Evolutionary conservation across 306 rosid genomes (phyloP).

Genomic region (Biancaea sappan): DNA sequence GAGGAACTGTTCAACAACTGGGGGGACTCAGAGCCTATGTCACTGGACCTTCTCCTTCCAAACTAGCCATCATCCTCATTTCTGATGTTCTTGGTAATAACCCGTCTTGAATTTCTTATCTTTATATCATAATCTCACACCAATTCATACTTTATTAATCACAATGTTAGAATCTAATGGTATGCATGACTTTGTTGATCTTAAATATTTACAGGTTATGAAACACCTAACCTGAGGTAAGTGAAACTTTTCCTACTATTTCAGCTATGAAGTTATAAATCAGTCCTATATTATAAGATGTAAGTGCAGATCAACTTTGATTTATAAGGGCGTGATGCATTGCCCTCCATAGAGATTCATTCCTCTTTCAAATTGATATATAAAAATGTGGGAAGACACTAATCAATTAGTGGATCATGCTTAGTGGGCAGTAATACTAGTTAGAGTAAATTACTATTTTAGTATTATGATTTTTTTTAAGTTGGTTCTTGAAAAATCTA

Average conservation of each 20-base stretch:
- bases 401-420: neutral
- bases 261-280: neutral
- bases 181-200: neutral
- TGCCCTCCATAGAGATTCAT: neutral
- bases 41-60: conserved; percentile 48
- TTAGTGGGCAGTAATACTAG: too few relatives aligned
- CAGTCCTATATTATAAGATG: too few relatives aligned
- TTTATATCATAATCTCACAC: neutral
- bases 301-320: too few relatives aligned
- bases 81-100: conserved; percentile 53
- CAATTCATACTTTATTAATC: too few relatives aligned
- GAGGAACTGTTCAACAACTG: conserved; percentile 40
- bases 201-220: conserved; percentile 39
- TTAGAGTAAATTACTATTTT: too few relatives aligned
- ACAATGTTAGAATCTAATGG: neutral
- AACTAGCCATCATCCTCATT: conserved; percentile 48
- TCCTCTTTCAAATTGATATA: neutral
- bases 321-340: neutral
- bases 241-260: neutral
- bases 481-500: too few relatives aligned
- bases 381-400: neutral
- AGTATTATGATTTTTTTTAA: too few relatives aligned
- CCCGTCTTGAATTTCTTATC: neutral
- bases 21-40: conserved; percentile 49
- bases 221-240: conserved; percentile 50